Base-by-base conservation (phyloP, 805 yeast genomes). In the Ogataea methanolica region DNA sequence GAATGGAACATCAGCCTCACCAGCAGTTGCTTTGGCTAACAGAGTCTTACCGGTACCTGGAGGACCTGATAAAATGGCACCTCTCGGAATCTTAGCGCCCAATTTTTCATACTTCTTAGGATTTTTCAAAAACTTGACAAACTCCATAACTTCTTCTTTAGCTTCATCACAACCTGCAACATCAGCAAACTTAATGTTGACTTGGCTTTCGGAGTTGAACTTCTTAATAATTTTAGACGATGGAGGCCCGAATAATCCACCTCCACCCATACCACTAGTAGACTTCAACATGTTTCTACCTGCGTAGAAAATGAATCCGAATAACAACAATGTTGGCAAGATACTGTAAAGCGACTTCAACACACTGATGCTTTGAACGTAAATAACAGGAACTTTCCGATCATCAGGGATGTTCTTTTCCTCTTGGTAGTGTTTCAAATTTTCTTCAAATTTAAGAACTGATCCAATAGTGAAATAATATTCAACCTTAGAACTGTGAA, bases 1-100 rank as follows among this genome's bases (percentile, higher is more conserved):
- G 65, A 90, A 90, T 23, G 97, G 96, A 44, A 90, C 97, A 43
- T 88, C 94, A 2, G 97, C 96, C 66, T 90, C 97, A 57, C 97
- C 97, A 2, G 97, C 97, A 23, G 97, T 90, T 12, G 97, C 97
- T 66, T 87, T 89, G 22, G 97, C 97, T 47, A 90, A 70, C 53
- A 90, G 69, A 0, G 97, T 90, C 67, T 90, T 90, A 80, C 97
- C 97, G 3, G 97, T 90, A 73, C 97, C 97, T 39, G 97, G 97
- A 16, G 96, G 95, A 55, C 97, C 97, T 12, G 95, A 85, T 43
- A 90, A 70, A 54, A 90, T 87, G 6, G 97, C 97, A 64, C 97
- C 97, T 65, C 97, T 77, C 46, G 97, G 97, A 53, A 90, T 90
- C 66, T 89, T 88, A 11, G 97, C 97, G 41, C 97, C 97, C 48